Conservation (phyloP, 306 rosid species). For the Ceratonia siliqua region DNA sequence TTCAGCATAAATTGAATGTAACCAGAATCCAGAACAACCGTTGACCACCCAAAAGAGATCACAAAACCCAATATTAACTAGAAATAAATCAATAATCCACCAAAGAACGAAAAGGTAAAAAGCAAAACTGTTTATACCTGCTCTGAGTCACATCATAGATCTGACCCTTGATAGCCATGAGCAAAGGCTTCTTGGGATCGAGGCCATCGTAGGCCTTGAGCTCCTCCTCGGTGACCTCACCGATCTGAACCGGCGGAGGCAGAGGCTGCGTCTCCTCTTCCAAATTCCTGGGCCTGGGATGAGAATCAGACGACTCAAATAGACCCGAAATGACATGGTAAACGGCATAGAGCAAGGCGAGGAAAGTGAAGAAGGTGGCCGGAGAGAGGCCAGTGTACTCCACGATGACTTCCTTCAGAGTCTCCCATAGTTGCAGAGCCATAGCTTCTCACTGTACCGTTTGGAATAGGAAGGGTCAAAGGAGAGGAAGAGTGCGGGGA, state of each 20-base stretch:
- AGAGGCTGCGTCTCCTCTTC: conserved; percentile 69
- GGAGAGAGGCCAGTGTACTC: conserved; percentile 85
- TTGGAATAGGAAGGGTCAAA: background rate
- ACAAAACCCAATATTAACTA: background rate
- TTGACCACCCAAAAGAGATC: background rate
- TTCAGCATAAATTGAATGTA: background rate
- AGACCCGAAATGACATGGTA: conserved; percentile 59
- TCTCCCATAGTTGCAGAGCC: conserved; percentile 80
- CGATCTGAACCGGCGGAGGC: conserved; percentile 88
- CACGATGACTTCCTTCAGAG: conserved; percentile 69
- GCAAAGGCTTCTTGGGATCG: conserved; percentile 77
- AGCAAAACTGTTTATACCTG: conserved; percentile 51
- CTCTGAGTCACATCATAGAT: conserved; percentile 96
- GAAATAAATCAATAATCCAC: background rate
- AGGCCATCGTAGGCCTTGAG: conserved; percentile 75
- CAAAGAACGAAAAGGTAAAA: background rate
- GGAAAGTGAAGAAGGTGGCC: conserved; percentile 70
- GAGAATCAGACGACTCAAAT: conserved; percentile 53
- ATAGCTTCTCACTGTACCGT: conserved; percentile 26
- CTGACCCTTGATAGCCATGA: conserved; percentile 97
- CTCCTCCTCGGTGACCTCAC: conserved; percentile 77
- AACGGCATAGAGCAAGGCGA: conserved; percentile 56
- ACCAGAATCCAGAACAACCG: conserved; percentile 4
- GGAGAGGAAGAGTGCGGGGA: background rate
- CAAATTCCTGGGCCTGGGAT: conserved; percentile 29